A percentile compares a stretch with the other conserved stretches of the same genome.
phyloP scores from a whole-genome alignment of 208 protist species.

The Trypanosoma rangeli region DNA sequence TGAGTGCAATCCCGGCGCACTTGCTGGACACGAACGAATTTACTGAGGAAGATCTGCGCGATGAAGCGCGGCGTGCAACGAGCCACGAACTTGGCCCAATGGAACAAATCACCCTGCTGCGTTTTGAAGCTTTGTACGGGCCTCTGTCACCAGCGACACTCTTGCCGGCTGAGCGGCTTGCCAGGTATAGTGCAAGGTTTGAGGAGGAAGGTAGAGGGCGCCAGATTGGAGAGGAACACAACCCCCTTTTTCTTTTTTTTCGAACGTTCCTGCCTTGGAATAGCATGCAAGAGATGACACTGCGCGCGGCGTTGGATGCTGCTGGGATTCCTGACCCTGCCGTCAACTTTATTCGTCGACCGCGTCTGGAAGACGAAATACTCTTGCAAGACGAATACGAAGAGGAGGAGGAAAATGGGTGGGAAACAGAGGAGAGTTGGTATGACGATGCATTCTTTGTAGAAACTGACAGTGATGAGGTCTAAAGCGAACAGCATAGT shows the following conservation, averaged over 20 bases:
- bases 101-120: conserved; percentile 39
- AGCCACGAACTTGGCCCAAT: conserved; percentile 6
- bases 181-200: conserved; percentile 27
- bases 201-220: conserved; percentile 16
- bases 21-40: conserved; percentile 31
- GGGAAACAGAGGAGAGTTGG: conserved; percentile 30
- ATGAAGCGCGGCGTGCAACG: conserved; percentile 13
- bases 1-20: conserved; percentile 51
- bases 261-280: conserved; percentile 32
- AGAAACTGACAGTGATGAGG: background rate
- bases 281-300: conserved; percentile 29
- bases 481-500: background rate
- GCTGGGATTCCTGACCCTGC: conserved; percentile 38
- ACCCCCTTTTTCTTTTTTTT: conserved; percentile 27
- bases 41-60: conserved; percentile 30
- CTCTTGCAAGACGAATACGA: conserved; percentile 14
- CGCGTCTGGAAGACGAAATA: conserved; percentile 21
- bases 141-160: conserved; percentile 10
- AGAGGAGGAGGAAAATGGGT: conserved; percentile 14
- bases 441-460: conserved; percentile 4
- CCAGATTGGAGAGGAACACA: conserved; percentile 11
- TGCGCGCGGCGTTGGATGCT: conserved; percentile 21
- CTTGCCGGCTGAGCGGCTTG: conserved; percentile 16
- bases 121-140: conserved; percentile 38
- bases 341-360: background rate